These are phyloP conservation scores for Chytriomyces sp. DNA, from an alignment of 192 early-diverging fungal genomes.

Conservation along the genomic window DNA sequence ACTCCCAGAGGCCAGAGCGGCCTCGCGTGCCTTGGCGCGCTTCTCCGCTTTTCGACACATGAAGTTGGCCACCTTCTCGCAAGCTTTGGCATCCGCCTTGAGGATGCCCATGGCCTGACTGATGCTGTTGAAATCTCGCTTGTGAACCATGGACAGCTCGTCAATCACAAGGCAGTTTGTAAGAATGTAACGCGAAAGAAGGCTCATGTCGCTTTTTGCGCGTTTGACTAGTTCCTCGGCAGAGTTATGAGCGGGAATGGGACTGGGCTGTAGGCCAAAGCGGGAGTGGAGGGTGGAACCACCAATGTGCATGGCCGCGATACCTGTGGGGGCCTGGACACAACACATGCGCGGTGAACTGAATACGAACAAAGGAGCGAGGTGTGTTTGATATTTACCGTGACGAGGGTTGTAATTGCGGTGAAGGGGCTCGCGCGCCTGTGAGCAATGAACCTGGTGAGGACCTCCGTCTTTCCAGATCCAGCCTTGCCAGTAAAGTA, in stretches of 20 bases:
- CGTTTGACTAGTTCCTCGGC: conserved; percentile 14
- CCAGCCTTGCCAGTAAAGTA: conserved; percentile 56
- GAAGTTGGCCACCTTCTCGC: background rate
- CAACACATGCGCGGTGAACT: background rate
- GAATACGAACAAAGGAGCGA: background rate
- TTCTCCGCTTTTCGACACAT: background rate
- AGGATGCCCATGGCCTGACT: conserved; percentile 11
- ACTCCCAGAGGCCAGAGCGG: background rate
- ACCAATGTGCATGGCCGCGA: conserved; percentile 48
- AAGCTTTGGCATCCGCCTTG: background rate
- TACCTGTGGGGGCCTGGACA: conserved; percentile 52
- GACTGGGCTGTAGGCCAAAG: conserved; percentile 20
- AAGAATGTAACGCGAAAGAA: conserved; percentile 28
- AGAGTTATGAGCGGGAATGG: background rate
- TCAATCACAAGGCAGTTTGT: conserved; percentile 47
- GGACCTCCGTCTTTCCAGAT: conserved; percentile 49
- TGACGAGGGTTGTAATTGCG: conserved; percentile 34
- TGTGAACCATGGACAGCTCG: conserved; percentile 52
- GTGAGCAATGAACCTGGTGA: conserved; percentile 35
- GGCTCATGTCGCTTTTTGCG: background rate
- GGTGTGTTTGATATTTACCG: conserved; percentile 32
- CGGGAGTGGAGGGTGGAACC: conserved; percentile 46
- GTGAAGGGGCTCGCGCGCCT: background rate
- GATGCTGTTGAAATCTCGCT: conserved; percentile 30
- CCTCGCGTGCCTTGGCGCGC: background rate